Evolutionary conservation across 306 rosid genomes (phyloP).

Genomic region (Trifolium fragiferum): DNA sequence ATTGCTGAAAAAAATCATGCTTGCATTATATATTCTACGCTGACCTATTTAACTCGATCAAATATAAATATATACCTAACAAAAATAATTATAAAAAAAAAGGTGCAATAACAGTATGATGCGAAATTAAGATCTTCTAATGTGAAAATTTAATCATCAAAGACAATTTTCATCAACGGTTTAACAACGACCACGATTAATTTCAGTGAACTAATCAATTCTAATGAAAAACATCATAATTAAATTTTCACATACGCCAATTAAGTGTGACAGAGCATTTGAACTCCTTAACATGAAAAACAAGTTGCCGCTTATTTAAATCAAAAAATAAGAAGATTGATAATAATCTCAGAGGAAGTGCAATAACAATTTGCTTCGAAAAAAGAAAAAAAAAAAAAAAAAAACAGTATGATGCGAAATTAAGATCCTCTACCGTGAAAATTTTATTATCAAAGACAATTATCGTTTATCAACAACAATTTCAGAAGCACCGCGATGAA

Average conservation of each 20-base stretch:
- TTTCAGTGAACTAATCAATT: slow-evolving; percentile 30
- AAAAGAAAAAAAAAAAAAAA: too few relatives aligned
- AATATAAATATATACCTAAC: slow-evolving; percentile 1
- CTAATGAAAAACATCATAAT: background rate
- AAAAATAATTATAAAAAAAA: background rate
- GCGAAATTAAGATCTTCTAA: slow-evolving; percentile 14
- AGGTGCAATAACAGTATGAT: background rate
- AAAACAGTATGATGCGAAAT: background rate
- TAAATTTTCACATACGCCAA: background rate
- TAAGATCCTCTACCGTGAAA: slow-evolving; percentile 12
- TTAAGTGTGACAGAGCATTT: slow-evolving; percentile 7
- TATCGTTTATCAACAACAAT: background rate
- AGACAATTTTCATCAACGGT: background rate
- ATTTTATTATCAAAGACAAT: background rate
- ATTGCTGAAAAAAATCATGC: background rate
- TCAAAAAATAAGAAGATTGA: background rate
- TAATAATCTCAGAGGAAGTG: background rate
- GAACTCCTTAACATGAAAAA: background rate
- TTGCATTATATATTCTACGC: slow-evolving; percentile 7
- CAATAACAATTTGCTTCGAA: too few relatives aligned
- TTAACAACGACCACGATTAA: background rate
- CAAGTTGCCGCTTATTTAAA: slow-evolving; percentile 29
- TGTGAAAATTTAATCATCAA: slow-evolving; percentile 6
- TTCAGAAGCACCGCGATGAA: background rate
- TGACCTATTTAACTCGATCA: slow-evolving; percentile 15